phyloP scores from a whole-genome alignment of 1,139 yeast species.

The Kodamaea ohmeri region DNA sequence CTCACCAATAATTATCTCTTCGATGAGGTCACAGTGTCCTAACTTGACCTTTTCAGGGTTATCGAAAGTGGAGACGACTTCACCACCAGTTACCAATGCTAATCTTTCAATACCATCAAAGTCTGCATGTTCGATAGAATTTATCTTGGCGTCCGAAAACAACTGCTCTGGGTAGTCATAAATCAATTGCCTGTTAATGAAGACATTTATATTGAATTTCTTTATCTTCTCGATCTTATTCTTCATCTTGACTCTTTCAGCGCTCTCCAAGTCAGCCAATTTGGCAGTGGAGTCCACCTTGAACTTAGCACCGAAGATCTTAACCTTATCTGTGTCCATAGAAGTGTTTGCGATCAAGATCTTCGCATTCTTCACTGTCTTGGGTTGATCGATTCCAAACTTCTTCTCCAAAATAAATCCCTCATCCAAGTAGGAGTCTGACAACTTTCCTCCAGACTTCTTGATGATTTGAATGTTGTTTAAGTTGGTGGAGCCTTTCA shows the following conservation, averaged over 20 bases:
- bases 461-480: slow-evolving; percentile 93
- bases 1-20: slow-evolving; percentile 92
- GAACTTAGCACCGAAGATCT: slow-evolving; percentile 96
- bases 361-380: slow-evolving; percentile 75
- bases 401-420: slow-evolving; percentile 89
- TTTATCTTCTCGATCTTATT: slow-evolving; percentile 83
- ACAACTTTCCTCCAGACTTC: slow-evolving; percentile 86
- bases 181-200: slow-evolving; percentile 92
- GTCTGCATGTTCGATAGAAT: slow-evolving; percentile 97
- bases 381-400: slow-evolving; percentile 94
- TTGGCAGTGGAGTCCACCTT: slow-evolving; percentile 94
- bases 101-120: slow-evolving; percentile 97
- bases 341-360: slow-evolving; percentile 94
- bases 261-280: slow-evolving; percentile 92
- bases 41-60: slow-evolving; percentile 80
- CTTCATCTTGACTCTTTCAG: slow-evolving; percentile 93
- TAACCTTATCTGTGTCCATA: slow-evolving; percentile 96
- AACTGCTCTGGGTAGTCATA: slow-evolving; percentile 98
- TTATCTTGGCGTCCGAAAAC: slow-evolving; percentile 81
- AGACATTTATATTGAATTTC: slow-evolving; percentile 79
- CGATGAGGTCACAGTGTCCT: slow-evolving; percentile 87
- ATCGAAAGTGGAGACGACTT: slow-evolving; percentile 95
- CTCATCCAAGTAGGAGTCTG: slow-evolving; percentile 92
- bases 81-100: slow-evolving; percentile 97
- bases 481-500: slow-evolving; percentile 90